Evolutionary conservation across 495 filamentous ascomycete genomes (phyloP).

Genomic region (Neurospora tetraspora): DNA sequence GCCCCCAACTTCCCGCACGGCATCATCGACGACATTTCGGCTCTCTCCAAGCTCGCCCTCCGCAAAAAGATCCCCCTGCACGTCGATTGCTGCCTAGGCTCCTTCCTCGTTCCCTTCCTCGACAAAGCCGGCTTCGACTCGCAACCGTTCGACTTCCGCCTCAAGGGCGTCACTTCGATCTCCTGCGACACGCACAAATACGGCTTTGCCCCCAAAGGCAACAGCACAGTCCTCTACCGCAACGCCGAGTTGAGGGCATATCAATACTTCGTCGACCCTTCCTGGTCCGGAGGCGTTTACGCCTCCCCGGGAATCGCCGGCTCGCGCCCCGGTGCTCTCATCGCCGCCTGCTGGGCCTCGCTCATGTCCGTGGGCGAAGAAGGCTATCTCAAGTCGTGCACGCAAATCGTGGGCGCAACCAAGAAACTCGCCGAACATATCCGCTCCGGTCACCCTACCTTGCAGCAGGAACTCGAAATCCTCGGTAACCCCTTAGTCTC

Average conservation of each 20-base stretch:
- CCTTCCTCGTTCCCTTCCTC: conserved; percentile 87
- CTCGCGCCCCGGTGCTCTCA: conserved; percentile 83
- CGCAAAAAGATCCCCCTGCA: conserved; percentile 76
- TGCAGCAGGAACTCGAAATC: conserved; percentile 64
- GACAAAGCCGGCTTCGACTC: conserved; percentile 82
- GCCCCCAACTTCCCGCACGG: conserved; percentile 97
- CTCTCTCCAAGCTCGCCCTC: conserved; percentile 74
- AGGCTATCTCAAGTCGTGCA: conserved; percentile 82
- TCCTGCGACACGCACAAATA: conserved; percentile 98
- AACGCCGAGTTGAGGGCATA: conserved; percentile 64
- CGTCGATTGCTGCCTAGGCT: conserved; percentile 95
- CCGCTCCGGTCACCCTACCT: conserved; percentile 43
- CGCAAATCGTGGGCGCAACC: conserved; percentile 75
- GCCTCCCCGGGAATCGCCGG: conserved; percentile 85
- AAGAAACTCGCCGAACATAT: conserved; percentile 78
- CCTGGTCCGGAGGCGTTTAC: conserved; percentile 95
- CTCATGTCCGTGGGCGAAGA: conserved; percentile 78
- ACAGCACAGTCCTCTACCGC: conserved; percentile 85
- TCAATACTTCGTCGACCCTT: conserved; percentile 92
- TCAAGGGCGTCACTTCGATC: conserved; percentile 89
- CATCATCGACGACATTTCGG: conserved; percentile 88
- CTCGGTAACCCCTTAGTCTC: conserved; percentile 80
- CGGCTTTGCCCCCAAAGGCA: conserved; percentile 96
- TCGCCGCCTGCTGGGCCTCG: conserved; percentile 87
- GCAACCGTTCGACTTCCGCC: conserved; percentile 83